Evolutionary conservation across 2,329 filamentous ascomycete species (phyloP).

Genomic region (Fusarium sp.): DNA sequence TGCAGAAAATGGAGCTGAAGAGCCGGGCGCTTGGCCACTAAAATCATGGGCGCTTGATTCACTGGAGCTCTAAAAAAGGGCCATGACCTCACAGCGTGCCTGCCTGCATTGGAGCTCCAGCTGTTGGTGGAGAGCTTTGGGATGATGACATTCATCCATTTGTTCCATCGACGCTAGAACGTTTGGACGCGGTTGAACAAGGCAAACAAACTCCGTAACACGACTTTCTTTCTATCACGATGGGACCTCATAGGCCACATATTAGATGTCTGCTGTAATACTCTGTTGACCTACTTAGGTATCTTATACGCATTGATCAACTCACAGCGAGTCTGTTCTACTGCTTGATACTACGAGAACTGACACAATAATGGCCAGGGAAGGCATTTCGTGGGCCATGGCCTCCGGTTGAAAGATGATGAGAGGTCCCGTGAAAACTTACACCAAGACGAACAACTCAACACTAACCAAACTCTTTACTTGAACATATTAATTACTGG

Average conservation of each 20-base stretch:
- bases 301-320: background rate
- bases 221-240: background rate
- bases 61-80: conserved; percentile 9
- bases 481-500: background rate
- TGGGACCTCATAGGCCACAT: background rate
- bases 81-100: conserved; percentile 7
- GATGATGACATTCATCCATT: background rate
- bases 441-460: background rate
- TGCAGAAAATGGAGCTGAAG: background rate
- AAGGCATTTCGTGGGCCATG: background rate
- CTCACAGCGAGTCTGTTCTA: background rate
- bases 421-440: background rate
- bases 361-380: background rate
- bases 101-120: background rate
- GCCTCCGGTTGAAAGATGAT: background rate
- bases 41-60: conserved; percentile 10
- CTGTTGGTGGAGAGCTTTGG: conserved; percentile 1
- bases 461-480: background rate
- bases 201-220: background rate
- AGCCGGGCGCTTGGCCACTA: conserved; percentile 1
- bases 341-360: background rate
- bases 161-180: background rate
- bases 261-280: background rate
- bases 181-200: background rate
- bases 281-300: background rate